Conservation (phyloP, 2,329 filamentous ascomycete genomes). For the Diaporthe sp. region DNA sequence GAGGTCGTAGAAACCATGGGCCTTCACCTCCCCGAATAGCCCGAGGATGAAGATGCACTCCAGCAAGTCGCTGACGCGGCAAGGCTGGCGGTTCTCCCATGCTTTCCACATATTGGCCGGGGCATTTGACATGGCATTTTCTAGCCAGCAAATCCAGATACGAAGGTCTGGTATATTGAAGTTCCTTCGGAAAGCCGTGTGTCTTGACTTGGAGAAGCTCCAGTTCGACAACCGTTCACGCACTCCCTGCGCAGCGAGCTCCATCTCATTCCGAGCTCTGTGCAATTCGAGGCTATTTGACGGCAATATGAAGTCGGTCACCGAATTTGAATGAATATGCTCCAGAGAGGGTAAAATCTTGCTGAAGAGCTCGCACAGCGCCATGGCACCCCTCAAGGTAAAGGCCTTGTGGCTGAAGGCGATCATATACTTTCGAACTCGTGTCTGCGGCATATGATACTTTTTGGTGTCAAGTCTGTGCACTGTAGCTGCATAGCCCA, state of each 20-base stretch:
- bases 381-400: slow-evolving; percentile 43
- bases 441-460: slow-evolving; percentile 81
- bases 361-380: slow-evolving; percentile 58
- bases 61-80: slow-evolving; percentile 75
- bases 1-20: slow-evolving; percentile 62
- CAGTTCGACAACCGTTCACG: slow-evolving; percentile 60
- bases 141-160: slow-evolving; percentile 33
- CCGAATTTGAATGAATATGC: slow-evolving; percentile 72
- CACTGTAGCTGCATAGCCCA: slow-evolving; percentile 69
- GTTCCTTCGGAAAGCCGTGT: slow-evolving; percentile 60
- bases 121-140: slow-evolving; percentile 30
- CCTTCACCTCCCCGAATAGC: not conserved
- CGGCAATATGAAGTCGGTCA: slow-evolving; percentile 72
- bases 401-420: slow-evolving; percentile 62
- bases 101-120: slow-evolving; percentile 53
- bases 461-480: slow-evolving; percentile 75
- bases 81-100: slow-evolving; percentile 65
- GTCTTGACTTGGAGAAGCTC: slow-evolving; percentile 70
- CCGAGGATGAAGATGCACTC: slow-evolving; percentile 68
- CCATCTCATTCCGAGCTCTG: slow-evolving; percentile 63
- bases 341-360: slow-evolving; percentile 61
- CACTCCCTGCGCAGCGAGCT: slow-evolving; percentile 50
- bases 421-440: slow-evolving; percentile 71
- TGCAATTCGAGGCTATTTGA: slow-evolving; percentile 68
- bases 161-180: slow-evolving; percentile 64